Conservation (phyloP, 306 rosid genomes). For the Rubus parviflorus region DNA sequence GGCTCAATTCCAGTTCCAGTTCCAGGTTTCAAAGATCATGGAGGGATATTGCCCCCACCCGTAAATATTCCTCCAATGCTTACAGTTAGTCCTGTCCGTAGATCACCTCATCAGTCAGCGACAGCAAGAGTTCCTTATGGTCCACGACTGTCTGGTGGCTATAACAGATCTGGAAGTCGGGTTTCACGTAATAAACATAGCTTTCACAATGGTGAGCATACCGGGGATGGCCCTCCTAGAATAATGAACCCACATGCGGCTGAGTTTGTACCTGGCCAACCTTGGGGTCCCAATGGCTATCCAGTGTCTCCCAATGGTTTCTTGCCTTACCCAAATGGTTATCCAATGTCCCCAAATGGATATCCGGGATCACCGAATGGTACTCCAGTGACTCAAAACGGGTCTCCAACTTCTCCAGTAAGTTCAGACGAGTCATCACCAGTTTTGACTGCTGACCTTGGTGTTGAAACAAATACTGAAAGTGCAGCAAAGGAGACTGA, state of each 20-base stretch:
- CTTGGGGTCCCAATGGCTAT: conserved; percentile 80
- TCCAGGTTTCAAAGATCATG: conserved; percentile 77
- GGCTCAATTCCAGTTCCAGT: conserved; percentile 78
- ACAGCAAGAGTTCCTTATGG: conserved; percentile 96
- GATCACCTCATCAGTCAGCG: conserved; percentile 97
- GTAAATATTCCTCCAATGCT: conserved; percentile 84
- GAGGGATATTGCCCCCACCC: conserved; percentile 95
- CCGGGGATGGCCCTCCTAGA: conserved; percentile 69
- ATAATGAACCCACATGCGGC: conserved; percentile 96
- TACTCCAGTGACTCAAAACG: conserved; percentile 52
- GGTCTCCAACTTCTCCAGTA: conserved; percentile 50
- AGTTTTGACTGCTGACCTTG: conserved; percentile 34
- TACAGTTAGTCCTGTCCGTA: conserved; percentile 67
- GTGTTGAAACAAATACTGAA: conserved; percentile 38
- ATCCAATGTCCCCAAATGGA: conserved; percentile 62
- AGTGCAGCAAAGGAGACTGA: conserved; percentile 33
- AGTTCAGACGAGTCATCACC: conserved; percentile 49
- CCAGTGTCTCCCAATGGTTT: conserved; percentile 70
- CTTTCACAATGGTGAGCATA: conserved; percentile 53
- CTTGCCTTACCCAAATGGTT: conserved; percentile 54
- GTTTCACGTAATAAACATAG: conserved; percentile 64
- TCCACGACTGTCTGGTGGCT: conserved; percentile 89
- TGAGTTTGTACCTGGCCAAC: conserved; percentile 89
- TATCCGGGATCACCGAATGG: conserved; percentile 47
- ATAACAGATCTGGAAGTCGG: conserved; percentile 75